Conservation (phyloP, 2,329 filamentous ascomycete genomes). For the Colletotrichum acutatum region DNA sequence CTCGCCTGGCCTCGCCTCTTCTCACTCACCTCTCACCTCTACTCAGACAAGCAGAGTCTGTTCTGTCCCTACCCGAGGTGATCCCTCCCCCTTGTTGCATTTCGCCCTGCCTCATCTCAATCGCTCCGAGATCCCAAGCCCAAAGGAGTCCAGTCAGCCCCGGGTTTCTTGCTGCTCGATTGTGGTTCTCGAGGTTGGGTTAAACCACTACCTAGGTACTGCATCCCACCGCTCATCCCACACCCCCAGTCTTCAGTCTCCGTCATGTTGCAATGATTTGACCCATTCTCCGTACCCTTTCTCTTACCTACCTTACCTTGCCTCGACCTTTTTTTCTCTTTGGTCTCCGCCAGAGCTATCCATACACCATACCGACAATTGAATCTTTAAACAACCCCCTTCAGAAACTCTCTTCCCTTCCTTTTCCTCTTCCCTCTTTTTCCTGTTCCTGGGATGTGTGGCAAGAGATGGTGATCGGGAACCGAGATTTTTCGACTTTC, state of each 20-base stretch:
- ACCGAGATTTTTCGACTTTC: slow-evolving; percentile 32
- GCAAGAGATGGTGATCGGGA: slow-evolving; percentile 37
- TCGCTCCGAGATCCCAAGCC: neutral
- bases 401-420: neutral
- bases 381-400: slow-evolving; percentile 17
- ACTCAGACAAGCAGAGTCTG: neutral
- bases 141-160: slow-evolving; percentile 5
- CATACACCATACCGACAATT: neutral
- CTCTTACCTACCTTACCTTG: neutral
- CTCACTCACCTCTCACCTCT: neutral
- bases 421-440: slow-evolving; percentile 3
- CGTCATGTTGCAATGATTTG: slow-evolving; percentile 16
- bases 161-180: neutral
- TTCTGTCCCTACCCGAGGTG: neutral
- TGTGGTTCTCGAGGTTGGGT: slow-evolving; percentile 4
- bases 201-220: neutral
- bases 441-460: slow-evolving; percentile 32
- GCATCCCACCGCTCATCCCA: slow-evolving; percentile 26
- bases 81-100: neutral
- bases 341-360: slow-evolving; percentile 28
- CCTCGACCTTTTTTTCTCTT: neutral
- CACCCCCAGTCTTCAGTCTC: slow-evolving; percentile 19
- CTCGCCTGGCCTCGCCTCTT: neutral
- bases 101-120: slow-evolving; percentile 7
- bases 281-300: slow-evolving; percentile 6